Conservation (phyloP, 1,284 basidiomycete genomes). For the Leccinum subfulvum region DNA sequence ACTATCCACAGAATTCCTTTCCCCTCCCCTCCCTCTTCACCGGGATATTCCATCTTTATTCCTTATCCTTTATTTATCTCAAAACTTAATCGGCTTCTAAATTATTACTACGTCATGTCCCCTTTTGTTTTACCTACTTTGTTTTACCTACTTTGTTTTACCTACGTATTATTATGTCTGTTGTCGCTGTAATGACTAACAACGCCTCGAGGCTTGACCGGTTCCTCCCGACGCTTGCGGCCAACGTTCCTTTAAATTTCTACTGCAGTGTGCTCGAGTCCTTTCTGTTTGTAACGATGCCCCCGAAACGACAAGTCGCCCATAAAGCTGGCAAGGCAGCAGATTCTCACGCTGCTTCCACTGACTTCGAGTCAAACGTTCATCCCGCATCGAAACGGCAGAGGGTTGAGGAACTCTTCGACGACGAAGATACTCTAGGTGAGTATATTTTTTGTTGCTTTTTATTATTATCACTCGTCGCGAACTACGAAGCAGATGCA, state of each 20-base stretch:
- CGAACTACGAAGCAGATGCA: neutral
- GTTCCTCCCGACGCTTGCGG: neutral
- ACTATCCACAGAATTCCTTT: neutral
- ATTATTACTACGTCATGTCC: neutral
- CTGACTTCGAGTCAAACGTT: neutral
- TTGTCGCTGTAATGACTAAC: neutral
- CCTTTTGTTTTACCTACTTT: neutral
- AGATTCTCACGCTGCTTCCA: neutral
- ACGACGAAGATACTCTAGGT: neutral
- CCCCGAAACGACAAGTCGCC: neutral
- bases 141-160: neutral
- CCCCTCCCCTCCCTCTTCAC: neutral
- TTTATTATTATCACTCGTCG: neutral
- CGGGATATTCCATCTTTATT: no score
- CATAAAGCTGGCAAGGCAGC: neutral
- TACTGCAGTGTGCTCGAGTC: neutral
- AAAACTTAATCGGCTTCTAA: no score
- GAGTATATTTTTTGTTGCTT: neutral
- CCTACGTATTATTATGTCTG: neutral
- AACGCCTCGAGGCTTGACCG: neutral
- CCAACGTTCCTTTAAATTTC: neutral
- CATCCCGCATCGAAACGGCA: neutral
- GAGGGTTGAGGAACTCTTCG: neutral
- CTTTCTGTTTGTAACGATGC: neutral
- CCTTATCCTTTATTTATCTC: no score